Evolutionary conservation across 176 grass and related monocot genomes (phyloP).

Genomic region (Paspalum vaginatum): DNA sequence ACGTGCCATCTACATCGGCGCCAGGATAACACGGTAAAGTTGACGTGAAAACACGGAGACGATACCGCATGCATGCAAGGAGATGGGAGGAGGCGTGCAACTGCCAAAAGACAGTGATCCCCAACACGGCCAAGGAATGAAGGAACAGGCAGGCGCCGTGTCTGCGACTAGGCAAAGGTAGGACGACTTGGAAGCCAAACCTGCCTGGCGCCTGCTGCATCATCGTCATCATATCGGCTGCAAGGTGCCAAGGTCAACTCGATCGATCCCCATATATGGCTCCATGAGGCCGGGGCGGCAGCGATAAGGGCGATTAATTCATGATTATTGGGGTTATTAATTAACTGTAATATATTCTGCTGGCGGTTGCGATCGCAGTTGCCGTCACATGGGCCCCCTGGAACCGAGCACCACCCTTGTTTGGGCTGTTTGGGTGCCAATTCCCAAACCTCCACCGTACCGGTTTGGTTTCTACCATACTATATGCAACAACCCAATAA

Average conservation of each 20-base stretch:
- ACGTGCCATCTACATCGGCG: too few relatives aligned
- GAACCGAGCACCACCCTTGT: background rate
- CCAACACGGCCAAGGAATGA: conserved; percentile 32
- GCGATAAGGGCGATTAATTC: conserved; percentile 5
- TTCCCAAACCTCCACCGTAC: too few relatives aligned
- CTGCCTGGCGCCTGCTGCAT: too few relatives aligned
- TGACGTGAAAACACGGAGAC: background rate
- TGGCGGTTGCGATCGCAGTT: conserved; percentile 33
- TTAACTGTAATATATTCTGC: background rate
- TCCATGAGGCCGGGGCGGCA: conserved; percentile 26
- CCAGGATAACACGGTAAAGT: background rate
- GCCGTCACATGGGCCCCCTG: conserved; percentile 43
- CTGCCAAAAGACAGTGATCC: conserved; percentile 46
- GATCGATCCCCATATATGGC: background rate
- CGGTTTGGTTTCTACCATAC: background rate
- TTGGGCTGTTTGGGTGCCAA: background rate
- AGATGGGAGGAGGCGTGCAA: conserved; percentile 30
- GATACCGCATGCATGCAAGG: too few relatives aligned
- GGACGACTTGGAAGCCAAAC: conserved; percentile 18
- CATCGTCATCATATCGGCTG: too few relatives aligned
- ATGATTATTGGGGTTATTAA: too few relatives aligned
- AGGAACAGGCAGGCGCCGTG: background rate
- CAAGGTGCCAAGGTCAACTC: conserved; percentile 35
- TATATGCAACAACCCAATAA: background rate
- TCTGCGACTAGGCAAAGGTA: background rate